Base-by-base conservation (phyloP, 768 basidiomycete genomes). In the Russula dissimulans region DNA sequence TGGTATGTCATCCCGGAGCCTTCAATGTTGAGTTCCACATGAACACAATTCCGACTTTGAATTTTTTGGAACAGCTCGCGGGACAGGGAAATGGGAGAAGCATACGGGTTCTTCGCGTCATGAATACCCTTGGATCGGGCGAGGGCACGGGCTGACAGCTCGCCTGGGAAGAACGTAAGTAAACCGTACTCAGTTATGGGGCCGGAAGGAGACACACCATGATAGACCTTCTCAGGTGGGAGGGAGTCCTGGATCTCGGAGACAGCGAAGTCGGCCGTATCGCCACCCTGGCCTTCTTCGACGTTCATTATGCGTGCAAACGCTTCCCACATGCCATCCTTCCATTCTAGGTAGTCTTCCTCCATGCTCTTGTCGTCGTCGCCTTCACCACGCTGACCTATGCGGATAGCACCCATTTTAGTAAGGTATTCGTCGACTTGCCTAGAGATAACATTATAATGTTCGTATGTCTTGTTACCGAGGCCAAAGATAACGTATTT, bases 281-380 rank as follows among this genome's bases (percentile, higher is more conserved):
- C 95, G 53, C 91, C 94, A 54, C 92, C 92, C 66, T 94, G 94
- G 41, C 97, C 95, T 72, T 97, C 97, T 72, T 97, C 95, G 53
- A 97, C 92, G 54, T 81, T 80, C 81, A 97, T 81, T 22, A 81
- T 81, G 57, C 78, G 71, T n/a, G 93, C 80, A 62, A 98, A 91
- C 5, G 85, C 84, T 17, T 88, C 86, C 90, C 94, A 98, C 94
- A 98, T 95, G 66, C 79, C 81, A 69, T 99, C 95, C 73, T 98
- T 99, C 95, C 95, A 99, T 68, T 91, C 94, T 12, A 99, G 82
- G 71, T 98, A 99, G 73, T 99, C 95, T 76, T 99, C 95, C 72
- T 99, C 95, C 95, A 99, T 97, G 70, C 89, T 93, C 79, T 97
- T 97, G 74, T 99, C 97, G 69, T 99, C 95, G 69, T 99, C 97